Evolutionary conservation across 2,329 filamentous ascomycete species (phyloP).

Genomic region (Fusarium hostae): DNA sequence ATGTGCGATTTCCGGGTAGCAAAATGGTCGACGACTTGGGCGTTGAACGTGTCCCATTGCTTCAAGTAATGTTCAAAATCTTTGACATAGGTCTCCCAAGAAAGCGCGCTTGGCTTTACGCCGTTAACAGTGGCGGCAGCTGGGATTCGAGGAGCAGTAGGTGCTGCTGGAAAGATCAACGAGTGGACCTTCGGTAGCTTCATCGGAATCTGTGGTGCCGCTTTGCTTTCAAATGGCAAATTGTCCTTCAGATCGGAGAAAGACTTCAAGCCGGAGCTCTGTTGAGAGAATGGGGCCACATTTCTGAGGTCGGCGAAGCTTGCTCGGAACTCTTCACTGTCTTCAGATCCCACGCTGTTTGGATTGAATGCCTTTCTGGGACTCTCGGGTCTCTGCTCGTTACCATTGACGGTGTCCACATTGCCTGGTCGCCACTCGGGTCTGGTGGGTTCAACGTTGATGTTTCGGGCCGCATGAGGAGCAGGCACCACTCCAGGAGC

Average conservation of each 20-base stretch:
- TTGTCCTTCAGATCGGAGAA: conserved; percentile 66
- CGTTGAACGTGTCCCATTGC: conserved; percentile 62
- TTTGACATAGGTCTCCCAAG: conserved; percentile 63
- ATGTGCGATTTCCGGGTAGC: conserved; percentile 60
- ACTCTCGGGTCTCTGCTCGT: conserved; percentile 35
- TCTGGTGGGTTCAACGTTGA: conserved; percentile 67
- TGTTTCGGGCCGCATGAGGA: conserved; percentile 57
- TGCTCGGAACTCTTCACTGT: conserved; percentile 65
- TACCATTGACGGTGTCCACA: conserved; percentile 44
- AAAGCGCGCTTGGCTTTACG: conserved; percentile 54
- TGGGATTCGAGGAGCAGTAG: conserved; percentile 61
- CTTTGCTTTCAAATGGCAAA: conserved; percentile 66
- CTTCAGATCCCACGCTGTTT: conserved; percentile 63
- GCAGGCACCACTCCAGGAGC: not conserved
- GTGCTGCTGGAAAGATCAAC: conserved; percentile 60
- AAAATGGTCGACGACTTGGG: conserved; percentile 66
- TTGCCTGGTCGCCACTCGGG: conserved; percentile 69
- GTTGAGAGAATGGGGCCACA: conserved; percentile 63
- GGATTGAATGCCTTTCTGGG: conserved; percentile 43
- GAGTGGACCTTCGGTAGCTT: conserved; percentile 49
- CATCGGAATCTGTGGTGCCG: conserved; percentile 56
- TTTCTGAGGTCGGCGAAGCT: conserved; percentile 67
- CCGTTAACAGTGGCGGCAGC: conserved; percentile 55
- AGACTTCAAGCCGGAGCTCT: conserved; percentile 62
- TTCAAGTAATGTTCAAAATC: conserved; percentile 66